A percentile compares a stretch with the other conserved stretches of the same genome.
These are phyloP conservation scores for Phytophthora citricola DNA, from an alignment of 352 stramenopile genomes.

Conservation along the genomic window DNA sequence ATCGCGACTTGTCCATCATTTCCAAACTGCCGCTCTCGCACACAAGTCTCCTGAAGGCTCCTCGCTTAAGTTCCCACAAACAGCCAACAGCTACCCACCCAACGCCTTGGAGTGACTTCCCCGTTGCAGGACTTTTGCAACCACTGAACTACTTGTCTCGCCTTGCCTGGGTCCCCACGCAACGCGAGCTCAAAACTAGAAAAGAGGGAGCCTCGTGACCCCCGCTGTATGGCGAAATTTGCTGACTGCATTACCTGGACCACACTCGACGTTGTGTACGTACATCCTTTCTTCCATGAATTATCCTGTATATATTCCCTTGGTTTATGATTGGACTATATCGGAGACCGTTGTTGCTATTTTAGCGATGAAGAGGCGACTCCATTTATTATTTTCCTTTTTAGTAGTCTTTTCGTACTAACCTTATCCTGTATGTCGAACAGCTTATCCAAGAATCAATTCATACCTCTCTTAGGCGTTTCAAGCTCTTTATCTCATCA, in stretches of 20 bases:
- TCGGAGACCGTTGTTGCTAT: conserved; percentile 25
- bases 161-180: conserved; percentile 30
- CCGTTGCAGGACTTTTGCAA: conserved; percentile 39
- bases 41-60: conserved; percentile 25
- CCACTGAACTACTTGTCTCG: conserved; percentile 12
- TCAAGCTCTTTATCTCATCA: conserved; percentile 31
- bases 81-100: conserved; percentile 35
- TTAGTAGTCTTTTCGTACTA: conserved; percentile 11
- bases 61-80: not conserved
- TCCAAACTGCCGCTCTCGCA: conserved; percentile 25
- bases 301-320: conserved; percentile 1
- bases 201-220: conserved; percentile 33
- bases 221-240: conserved; percentile 53
- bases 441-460: conserved; percentile 42
- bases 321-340: conserved; percentile 16
- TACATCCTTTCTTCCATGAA: not conserved
- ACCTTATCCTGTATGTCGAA: conserved; percentile 1
- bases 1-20: conserved; percentile 34
- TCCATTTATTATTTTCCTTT: too few relatives aligned
- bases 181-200: conserved; percentile 27
- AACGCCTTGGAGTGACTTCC: conserved; percentile 45
- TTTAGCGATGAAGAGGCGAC: conserved; percentile 5
- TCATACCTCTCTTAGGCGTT: conserved; percentile 32
- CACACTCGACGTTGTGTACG: conserved; percentile 51
- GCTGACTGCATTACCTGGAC: conserved; percentile 51